phyloP scores from a whole-genome alignment of 345 rosid genomes.

The Trapa bicornis region DNA sequence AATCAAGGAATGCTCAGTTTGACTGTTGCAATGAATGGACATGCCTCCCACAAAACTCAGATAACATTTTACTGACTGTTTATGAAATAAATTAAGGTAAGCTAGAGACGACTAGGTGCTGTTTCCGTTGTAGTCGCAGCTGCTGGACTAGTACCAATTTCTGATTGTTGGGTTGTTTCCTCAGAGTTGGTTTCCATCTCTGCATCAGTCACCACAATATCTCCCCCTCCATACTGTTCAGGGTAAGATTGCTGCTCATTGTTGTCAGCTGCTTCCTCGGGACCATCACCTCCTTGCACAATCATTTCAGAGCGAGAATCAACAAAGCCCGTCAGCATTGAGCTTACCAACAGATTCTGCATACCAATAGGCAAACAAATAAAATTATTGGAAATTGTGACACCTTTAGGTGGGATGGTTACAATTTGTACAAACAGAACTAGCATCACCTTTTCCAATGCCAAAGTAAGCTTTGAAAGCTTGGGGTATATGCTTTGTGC shows the following conservation, averaged over 20 bases:
- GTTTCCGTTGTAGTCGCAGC: neutral
- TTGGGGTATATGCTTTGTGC: conserved; percentile 73
- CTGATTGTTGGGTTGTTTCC: conserved; percentile 38
- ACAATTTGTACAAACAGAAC: neutral
- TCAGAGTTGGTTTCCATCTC: conserved; percentile 62
- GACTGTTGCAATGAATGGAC: too few species aligned
- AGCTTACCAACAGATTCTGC: conserved; percentile 78
- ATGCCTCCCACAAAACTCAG: too few species aligned
- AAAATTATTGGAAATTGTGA: neutral
- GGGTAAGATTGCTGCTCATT: conserved; percentile 17
- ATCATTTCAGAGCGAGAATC: conserved; percentile 32
- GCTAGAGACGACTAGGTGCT: conserved; percentile 21
- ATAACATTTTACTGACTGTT: too few species aligned
- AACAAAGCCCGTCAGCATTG: conserved; percentile 37
- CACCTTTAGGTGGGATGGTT: neutral
- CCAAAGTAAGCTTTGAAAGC: conserved; percentile 84
- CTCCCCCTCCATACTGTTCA: conserved; percentile 43
- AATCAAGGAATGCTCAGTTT: too few species aligned
- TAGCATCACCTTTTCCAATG: conserved; percentile 65
- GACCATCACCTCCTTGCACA: conserved; percentile 13
- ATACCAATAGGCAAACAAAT: neutral
- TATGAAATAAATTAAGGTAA: neutral
- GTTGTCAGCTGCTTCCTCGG: conserved; percentile 20
- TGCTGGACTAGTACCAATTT: conserved; percentile 27
- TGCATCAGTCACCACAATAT: conserved; percentile 43